A percentile compares a stretch with the other conserved stretches of the same genome.
Conservation (phyloP, 1,139 yeast genomes). For the Pichia sp. region DNA sequence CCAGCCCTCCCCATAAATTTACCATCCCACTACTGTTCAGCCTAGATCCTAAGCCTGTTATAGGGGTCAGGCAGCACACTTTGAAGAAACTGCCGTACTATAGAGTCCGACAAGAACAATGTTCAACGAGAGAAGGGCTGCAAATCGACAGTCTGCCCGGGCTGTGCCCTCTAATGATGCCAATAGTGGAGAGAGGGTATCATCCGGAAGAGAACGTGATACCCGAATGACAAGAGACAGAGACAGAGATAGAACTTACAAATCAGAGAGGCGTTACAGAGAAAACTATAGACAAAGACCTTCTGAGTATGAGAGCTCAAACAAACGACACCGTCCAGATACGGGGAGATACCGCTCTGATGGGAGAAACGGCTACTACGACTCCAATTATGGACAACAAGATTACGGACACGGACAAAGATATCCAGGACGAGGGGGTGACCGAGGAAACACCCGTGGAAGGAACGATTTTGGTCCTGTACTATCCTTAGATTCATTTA, state of each 20-base stretch:
- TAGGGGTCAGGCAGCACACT: no score
- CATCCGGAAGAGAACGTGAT: background rate
- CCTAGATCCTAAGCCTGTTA: no score
- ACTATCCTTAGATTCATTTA: constrained; percentile 41
- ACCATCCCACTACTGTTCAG: no score
- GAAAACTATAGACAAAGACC: background rate
- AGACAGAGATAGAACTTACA: background rate
- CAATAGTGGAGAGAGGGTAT: background rate
- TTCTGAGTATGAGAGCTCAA: background rate
- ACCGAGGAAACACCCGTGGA: constrained; percentile 11
- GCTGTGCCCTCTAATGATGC: background rate
- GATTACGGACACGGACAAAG: constrained; percentile 8
- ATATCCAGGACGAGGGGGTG: background rate
- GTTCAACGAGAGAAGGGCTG: constrained; percentile 26
- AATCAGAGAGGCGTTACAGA: background rate
- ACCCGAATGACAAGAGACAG: background rate
- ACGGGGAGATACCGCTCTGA: background rate
- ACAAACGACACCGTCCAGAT: constrained; percentile 1
- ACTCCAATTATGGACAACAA: constrained; percentile 4
- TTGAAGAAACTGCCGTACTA: background rate
- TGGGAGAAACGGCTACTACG: background rate
- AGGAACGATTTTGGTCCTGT: constrained; percentile 23
- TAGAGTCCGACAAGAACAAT: background rate
- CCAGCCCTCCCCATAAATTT: no score
- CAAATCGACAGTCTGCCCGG: constrained; percentile 18